phyloP scores from a whole-genome alignment of 2,329 filamentous ascomycete genomes.

The Botrytis elliptica region DNA sequence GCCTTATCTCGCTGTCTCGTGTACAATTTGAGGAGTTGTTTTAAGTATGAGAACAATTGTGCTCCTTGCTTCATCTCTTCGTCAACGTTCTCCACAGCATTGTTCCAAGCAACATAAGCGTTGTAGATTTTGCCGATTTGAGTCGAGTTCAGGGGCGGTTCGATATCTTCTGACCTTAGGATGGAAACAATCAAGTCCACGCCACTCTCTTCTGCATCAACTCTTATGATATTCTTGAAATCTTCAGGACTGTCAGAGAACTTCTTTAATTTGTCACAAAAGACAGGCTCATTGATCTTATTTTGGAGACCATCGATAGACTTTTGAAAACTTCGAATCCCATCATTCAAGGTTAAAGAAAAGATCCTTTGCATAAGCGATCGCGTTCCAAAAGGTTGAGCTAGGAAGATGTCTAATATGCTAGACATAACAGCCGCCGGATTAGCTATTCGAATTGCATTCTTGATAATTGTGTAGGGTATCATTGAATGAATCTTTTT shows the following conservation, averaged over 20 bases:
- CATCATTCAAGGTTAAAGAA: conserved; percentile 84
- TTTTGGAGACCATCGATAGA: conserved; percentile 74
- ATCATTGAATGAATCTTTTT: conserved; percentile 94
- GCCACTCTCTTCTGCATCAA: conserved; percentile 69
- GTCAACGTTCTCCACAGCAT: conserved; percentile 86
- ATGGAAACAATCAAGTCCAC: conserved; percentile 86
- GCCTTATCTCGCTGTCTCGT: conserved; percentile 90
- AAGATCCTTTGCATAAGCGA: conserved; percentile 95
- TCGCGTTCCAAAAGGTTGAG: conserved; percentile 87
- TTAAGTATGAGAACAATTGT: conserved; percentile 89
- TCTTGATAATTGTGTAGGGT: conserved; percentile 90
- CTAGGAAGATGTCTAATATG: conserved; percentile 90
- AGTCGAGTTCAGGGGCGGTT: conserved; percentile 66
- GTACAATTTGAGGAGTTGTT: conserved; percentile 89
- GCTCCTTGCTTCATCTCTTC: conserved; percentile 86
- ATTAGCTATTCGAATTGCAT: conserved; percentile 94
- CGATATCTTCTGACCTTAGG: conserved; percentile 72
- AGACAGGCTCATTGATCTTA: conserved; percentile 78
- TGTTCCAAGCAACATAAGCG: conserved; percentile 94
- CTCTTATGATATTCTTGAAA: conserved; percentile 70
- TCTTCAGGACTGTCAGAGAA: conserved; percentile 76
- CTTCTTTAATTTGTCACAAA: conserved; percentile 76
- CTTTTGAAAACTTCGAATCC: conserved; percentile 81
- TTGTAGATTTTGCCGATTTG: conserved; percentile 89
- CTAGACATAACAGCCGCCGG: conserved; percentile 97